These are phyloP conservation scores for Ogataea nitratoaversa DNA, from an alignment of 805 yeast genomes.

Conservation along the genomic window DNA sequence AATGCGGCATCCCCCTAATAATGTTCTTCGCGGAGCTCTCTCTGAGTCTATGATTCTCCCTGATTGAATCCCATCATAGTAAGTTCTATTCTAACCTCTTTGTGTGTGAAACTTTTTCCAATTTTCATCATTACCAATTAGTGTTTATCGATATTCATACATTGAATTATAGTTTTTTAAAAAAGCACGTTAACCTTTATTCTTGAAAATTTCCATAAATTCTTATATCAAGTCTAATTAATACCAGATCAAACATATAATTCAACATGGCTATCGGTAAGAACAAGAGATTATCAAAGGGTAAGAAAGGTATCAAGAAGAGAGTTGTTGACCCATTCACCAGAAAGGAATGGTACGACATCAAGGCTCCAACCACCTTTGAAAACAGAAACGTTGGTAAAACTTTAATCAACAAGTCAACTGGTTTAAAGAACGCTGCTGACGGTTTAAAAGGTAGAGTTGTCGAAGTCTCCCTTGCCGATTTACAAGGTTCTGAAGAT, in stretches of 20 bases:
- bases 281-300: constrained; percentile 77
- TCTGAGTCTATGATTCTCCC: too few species aligned
- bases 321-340: constrained; percentile 99
- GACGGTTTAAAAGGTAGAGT: constrained; percentile 98
- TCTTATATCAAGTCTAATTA: constrained; percentile 3
- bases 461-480: constrained; percentile 93
- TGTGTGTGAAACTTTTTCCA: neutral
- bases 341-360: constrained; percentile 98
- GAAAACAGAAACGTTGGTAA: constrained; percentile 99
- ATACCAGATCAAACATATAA: constrained; percentile 8
- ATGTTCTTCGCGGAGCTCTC: too few species aligned
- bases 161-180: neutral
- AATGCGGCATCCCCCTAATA: too few species aligned
- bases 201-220: too few species aligned
- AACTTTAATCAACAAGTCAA: constrained; percentile 96
- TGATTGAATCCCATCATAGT: too few species aligned
- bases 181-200: too few species aligned
- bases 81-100: too few species aligned
- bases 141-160: neutral
- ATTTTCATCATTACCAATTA: too few species aligned
- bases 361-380: constrained; percentile 97
- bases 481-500: constrained; percentile 98
- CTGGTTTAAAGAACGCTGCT: constrained; percentile 97
- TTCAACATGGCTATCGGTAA: constrained; percentile 57
- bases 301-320: constrained; percentile 98